phyloP scores from a whole-genome alignment of 371 early-diverging fungal species.

The Syncephalastrum monosporum region DNA sequence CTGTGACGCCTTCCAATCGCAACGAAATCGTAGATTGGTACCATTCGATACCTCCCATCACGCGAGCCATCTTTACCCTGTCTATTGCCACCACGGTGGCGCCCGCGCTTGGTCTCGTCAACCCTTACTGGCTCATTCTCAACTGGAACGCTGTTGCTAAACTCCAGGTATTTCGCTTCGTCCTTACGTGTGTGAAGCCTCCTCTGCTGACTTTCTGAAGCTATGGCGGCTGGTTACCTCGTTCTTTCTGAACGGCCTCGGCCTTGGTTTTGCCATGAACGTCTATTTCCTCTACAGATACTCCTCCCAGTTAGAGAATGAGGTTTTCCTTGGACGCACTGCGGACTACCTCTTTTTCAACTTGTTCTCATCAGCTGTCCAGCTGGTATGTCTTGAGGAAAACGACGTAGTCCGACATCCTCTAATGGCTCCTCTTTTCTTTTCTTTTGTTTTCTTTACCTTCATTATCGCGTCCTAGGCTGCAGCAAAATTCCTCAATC shows the following conservation, averaged over 20 bases:
- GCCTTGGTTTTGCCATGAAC: conserved; percentile 63
- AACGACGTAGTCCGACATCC: not conserved
- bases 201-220: conserved; percentile 34
- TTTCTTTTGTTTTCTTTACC: too few relatives aligned
- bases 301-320: conserved; percentile 70
- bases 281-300: conserved; percentile 74
- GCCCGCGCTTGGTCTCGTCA: conserved; percentile 41
- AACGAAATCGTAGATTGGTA: conserved; percentile 56
- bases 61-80: conserved; percentile 56
- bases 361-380: conserved; percentile 48
- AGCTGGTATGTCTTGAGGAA: conserved; percentile 21
- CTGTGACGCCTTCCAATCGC: conserved; percentile 14
- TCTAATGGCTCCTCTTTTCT: not conserved
- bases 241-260: conserved; percentile 59
- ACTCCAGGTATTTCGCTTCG: conserved; percentile 20
- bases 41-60: conserved; percentile 62
- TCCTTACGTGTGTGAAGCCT: not conserved
- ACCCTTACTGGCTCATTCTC: conserved; percentile 36
- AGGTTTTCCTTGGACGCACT: conserved; percentile 65
- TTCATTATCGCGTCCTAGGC: conserved; percentile 1
- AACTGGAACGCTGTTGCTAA: conserved; percentile 40
- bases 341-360: conserved; percentile 85
- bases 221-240: conserved; percentile 77
- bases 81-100: conserved; percentile 53
- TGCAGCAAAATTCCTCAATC: conserved; percentile 24